Evolutionary conservation across 208 protist genomes (phyloP), one percentile per base, ranked within the genome.

Genomic region (Leishmania tarentolae): DNA sequence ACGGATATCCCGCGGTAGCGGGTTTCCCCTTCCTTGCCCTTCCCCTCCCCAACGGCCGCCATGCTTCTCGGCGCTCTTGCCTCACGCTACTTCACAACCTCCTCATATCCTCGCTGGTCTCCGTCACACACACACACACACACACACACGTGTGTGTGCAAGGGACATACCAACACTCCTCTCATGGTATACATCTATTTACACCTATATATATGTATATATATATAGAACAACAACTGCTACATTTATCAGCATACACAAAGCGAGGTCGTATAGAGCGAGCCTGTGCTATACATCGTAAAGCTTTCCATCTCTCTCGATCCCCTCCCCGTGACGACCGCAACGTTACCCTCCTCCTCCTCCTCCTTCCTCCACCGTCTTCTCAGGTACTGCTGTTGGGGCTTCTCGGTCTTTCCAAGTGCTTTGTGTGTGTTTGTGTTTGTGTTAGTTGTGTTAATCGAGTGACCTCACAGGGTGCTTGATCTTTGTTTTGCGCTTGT

Each of bases 401-500:
- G 68, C 68, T 44, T 17, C 40, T 6, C 40, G 4, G 68, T 19
- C 40, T 47, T 13, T 50, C 68, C 2, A 35, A 31, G 61, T 11
- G 28, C 8, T 35, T 72, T 47, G 40, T 72, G 66, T n/a, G 66
- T 70, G 8, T 47, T 24, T 11, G 40, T 66, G 11, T 28, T 8
- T 15, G 0, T 35, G 21, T 40, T 42, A 35, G 35, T 75, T 47
- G 31, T 79, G 13, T 63, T 63, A 63, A 63, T 35, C 28, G n/a
- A 63, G 69, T 21, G n/a, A 35, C 0, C 0, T 50, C 19, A 50
- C 13, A 17, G 35, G 21, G n/a, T 7, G 44, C 6, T 70, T 73
- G 44, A n/a, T 15, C 44, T 47, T 53, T 28, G 53, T 2, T 77
- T 46, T 59, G 0, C 79, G 73, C 76, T 42, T 59, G 73, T 76